Evolutionary conservation across 306 rosid genomes (phyloP), one percentile per base, ranked within the genome.

Genomic region (Rosa chinensis): DNA sequence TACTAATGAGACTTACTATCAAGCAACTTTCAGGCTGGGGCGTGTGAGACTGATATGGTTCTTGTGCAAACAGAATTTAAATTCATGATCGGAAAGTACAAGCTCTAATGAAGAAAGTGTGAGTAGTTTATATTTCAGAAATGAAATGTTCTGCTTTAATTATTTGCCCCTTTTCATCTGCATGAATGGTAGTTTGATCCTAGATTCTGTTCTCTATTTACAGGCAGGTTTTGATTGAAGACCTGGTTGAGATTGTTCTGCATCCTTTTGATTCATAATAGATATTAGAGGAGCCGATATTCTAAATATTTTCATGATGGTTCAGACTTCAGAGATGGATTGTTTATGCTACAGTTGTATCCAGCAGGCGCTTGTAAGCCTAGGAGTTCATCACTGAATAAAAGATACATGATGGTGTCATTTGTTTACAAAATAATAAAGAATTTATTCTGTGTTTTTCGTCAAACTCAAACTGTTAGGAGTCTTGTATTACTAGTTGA

Each of bases 151-250:
- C 20, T 28, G 45, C 70, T 10, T 43, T 61, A 5, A 8, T 18
- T 45, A 3, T 40, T 6, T 11, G 11, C 20, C 2, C 10, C 5
- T 6, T 73, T 14, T 58, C 9, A 8, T 74, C 44, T 39, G 21
- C 58, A 45, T 71, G 67, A 21, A 56, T 12, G 68, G 64, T 52
- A 10, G 12, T 21, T 4, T 74, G 56, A 75, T 20, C n/a, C 79
- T 5, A 18, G 45, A 75, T 75, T 75, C 18, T 75, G 40, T 35
- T 32, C 40, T 4, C 6, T 42, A 7, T 4, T 61, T 28, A 17
- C 44, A 44, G 55, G 28, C 79, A 44, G 42, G 50, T 44, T 62
- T 18, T 25, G 10, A 44, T 59, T 61, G 47, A 45, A 28, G 70
- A 59, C 66, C 67, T 55, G 35, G 77, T 53, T 37, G 66, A 3